Evolutionary conservation across 1,284 basidiomycete species (phyloP).

Genomic region (Puccinia polysora): DNA sequence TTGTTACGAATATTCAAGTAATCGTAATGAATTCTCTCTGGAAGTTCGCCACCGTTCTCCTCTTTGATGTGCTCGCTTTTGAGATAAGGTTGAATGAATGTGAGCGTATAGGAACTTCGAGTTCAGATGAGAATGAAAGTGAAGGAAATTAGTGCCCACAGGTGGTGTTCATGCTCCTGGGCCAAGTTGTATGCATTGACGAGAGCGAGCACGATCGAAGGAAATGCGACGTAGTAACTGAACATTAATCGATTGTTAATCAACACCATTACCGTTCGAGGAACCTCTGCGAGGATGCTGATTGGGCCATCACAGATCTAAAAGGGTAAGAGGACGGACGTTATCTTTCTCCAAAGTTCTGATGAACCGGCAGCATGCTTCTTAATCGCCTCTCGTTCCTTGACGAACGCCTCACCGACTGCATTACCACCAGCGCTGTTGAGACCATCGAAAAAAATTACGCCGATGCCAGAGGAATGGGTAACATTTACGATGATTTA

Average conservation of each 20-base stretch:
- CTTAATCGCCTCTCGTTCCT: slow-evolving; percentile 39
- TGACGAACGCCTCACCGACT: slow-evolving; percentile 39
- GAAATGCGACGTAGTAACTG: slow-evolving; percentile 42
- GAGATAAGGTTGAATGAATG: background rate
- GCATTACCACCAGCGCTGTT: slow-evolving; percentile 25
- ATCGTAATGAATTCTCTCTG: slow-evolving; percentile 63
- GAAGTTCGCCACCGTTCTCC: slow-evolving; percentile 70
- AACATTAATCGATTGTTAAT: background rate
- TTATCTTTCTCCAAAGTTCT: slow-evolving; percentile 41
- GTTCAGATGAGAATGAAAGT: background rate
- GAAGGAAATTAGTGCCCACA: background rate
- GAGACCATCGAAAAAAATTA: background rate
- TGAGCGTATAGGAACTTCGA: background rate
- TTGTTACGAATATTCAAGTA: slow-evolving; percentile 40
- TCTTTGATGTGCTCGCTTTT: slow-evolving; percentile 65
- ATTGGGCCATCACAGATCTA: background rate
- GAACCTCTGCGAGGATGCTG: background rate
- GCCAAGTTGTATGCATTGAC: slow-evolving; percentile 38
- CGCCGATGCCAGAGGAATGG: background rate
- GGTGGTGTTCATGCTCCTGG: slow-evolving; percentile 31
- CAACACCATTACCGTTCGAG: background rate
- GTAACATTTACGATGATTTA: background rate
- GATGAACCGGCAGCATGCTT: slow-evolving; percentile 31
- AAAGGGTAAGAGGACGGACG: slow-evolving; percentile 1
- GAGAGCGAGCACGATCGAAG: slow-evolving; percentile 34